Base-by-base conservation (phyloP, 78 protist genomes). In the Acrasis kona region DNA sequence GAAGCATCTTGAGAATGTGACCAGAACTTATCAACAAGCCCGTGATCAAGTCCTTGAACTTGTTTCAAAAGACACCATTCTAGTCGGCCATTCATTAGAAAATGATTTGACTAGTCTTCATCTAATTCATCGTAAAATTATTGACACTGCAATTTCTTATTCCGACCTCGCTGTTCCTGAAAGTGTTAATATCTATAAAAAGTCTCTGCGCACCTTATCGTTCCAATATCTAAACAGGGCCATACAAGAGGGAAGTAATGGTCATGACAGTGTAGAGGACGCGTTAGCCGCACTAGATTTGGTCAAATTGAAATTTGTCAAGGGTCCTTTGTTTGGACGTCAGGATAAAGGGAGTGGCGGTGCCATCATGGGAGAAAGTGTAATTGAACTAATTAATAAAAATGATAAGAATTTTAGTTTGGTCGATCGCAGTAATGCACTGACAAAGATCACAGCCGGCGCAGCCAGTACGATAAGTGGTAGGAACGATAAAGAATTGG, bases 81-180 rank as follows among this genome's bases (percentile, higher is more conserved):
- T 89, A 19, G 50, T 93, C 5, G 97, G 97, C 3, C 97, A 93
- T 69, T 83, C 91, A 2, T 76, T 93, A n/a, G 91, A 89, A 65
- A 89, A 87, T 39, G 97, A 93, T 65, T 68, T 93, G 10, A 34
- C 39, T 8, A 93, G 92, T 31, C 72, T 88, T 77, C n/a, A 39
- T 41, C 41, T 82, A 32, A 8, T 68, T 3, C 95, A 87, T 78
- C 28, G 28, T 1, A 78, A 79, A 61, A 77, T 91, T 65, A 64
- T 84, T 67, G 95, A 91, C 50, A 91, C 95, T 29, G 28, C 92
- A 0, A 37, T 85, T 27, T 70, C 84, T 39, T 88, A 34, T 74
- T 90, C 74, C 12, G 81, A 77, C 70, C 2, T 42, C 30, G 57
- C 57, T 3, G 72, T 70, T 2, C 39, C 32, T 37, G 58, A 31